Evolutionary conservation across 1,139 yeast genomes (phyloP), one percentile per base, ranked within the genome.

Genomic region (Yamadazyma dushanensis): DNA sequence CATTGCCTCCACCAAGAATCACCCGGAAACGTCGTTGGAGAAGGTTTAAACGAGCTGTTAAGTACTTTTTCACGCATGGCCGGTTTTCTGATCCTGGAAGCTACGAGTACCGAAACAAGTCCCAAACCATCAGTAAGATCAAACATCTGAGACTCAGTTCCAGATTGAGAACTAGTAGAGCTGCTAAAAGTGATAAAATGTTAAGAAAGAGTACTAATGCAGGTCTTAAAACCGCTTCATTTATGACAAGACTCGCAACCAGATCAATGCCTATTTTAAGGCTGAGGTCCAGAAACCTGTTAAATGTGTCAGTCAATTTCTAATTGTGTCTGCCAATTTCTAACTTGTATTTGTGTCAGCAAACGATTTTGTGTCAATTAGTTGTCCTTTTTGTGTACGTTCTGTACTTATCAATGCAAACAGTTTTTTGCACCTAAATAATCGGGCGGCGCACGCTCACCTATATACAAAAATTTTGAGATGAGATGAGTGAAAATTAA

Each of bases 1-100:
- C 72, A 10, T 50, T 69, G 13, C 75, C 75, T n/a, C 73, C 73
- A 2, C 75, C 75, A 14, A 45, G 74, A 36, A 45, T 63, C 9
- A 68, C 73, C 2, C 45, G 63, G 14, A 54, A 59, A 26, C 44
- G 75, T 38, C 52, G 62, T 31, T 68, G 71, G 73, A 55, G 54
- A 35, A 44, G 72, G 24, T 49, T 69, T 36, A 58, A 56, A 38
- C 46, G 71, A 13, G 64, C 68, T 3, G 29, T 66, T 14, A 44
- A 47, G 18, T 39, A 51, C 6, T 53, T 63, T 29, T 49, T 66
- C 40, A 42, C 46, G 5, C 54, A 53, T n/a, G 69, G 70, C 1
- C 46, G 46, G 30, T 48, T 61, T 24, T 39, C 59, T 5, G 67
- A 64, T 38, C 65, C 63, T 15, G 62, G 57, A 1, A 65, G 58